A percentile compares a stretch with the other conserved stretches of the same genome.
These are phyloP conservation scores for Colletotrichum scovillei DNA, from an alignment of 2,329 filamentous ascomycete species.

Conservation along the genomic window DNA sequence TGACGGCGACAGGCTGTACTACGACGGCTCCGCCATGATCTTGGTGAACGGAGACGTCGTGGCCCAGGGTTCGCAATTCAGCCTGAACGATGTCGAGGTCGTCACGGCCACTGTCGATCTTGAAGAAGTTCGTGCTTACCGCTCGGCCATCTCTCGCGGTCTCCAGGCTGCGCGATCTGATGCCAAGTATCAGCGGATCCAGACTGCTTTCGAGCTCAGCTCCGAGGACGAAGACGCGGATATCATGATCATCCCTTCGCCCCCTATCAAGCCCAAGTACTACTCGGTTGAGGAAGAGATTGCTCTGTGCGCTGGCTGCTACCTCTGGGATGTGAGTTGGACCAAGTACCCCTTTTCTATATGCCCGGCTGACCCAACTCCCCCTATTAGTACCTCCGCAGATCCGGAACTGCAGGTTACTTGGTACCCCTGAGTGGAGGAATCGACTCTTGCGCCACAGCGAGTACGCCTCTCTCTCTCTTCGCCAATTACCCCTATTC, in stretches of 20 bases:
- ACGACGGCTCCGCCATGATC: constrained; percentile 69
- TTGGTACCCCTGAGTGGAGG: constrained; percentile 66
- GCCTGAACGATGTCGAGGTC: constrained; percentile 73
- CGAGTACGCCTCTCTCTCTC: constrained; percentile 7
- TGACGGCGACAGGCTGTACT: constrained; percentile 65
- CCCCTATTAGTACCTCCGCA: constrained; percentile 21
- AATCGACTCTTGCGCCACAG: constrained; percentile 69
- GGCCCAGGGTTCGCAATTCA: constrained; percentile 46
- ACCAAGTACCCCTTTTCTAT: neutral
- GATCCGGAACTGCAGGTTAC: constrained; percentile 57
- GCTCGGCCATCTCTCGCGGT: constrained; percentile 66
- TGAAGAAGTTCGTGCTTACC: constrained; percentile 75
- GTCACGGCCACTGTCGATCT: constrained; percentile 74
- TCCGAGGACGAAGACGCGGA: constrained; percentile 53
- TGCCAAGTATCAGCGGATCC: constrained; percentile 57
- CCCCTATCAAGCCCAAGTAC: constrained; percentile 59
- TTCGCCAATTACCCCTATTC: too few species aligned
- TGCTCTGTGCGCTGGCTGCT: constrained; percentile 71
- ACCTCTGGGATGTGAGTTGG: constrained; percentile 65
- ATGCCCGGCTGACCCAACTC: neutral
- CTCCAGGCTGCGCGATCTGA: constrained; percentile 65
- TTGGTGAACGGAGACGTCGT: constrained; percentile 72
- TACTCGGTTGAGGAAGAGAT: constrained; percentile 76
- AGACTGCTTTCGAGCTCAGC: constrained; percentile 48
- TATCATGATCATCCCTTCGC: constrained; percentile 52